Evolutionary conservation across 169 alveolate species (phyloP).

Genomic region (Babesia divergens): DNA sequence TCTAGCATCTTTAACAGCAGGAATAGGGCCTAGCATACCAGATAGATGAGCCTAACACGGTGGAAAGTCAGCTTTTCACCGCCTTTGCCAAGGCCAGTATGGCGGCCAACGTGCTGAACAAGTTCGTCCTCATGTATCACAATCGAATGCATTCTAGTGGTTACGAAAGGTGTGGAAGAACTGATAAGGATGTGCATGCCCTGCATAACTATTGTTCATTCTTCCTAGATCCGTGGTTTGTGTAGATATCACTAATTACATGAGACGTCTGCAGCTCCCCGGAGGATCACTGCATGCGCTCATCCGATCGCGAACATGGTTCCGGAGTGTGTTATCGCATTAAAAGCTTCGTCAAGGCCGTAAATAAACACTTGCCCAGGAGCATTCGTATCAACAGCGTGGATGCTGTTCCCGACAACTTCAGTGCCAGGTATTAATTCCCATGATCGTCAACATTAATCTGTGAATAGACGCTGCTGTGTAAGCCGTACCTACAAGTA

Average conservation of each 20-base stretch:
- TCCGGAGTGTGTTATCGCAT: slow-evolving; percentile 15
- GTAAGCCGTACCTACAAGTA: slow-evolving; percentile 12
- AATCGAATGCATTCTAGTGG: not conserved
- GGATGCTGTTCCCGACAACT: not conserved
- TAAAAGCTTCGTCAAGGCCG: slow-evolving; percentile 9
- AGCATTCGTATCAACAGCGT: slow-evolving; percentile 20
- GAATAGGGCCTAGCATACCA: slow-evolving; percentile 35
- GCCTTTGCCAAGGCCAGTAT: slow-evolving; percentile 17
- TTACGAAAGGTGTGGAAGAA: slow-evolving; percentile 30
- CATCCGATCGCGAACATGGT: not conserved
- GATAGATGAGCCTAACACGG: slow-evolving; percentile 27
- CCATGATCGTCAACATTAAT: too few species aligned
- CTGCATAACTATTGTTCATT: slow-evolving; percentile 38
- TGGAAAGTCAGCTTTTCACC: slow-evolving; percentile 22
- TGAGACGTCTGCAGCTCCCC: not conserved
- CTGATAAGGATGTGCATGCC: slow-evolving; percentile 35
- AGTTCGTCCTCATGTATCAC: not conserved
- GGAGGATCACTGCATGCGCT: not conserved
- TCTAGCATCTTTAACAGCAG: too few species aligned
- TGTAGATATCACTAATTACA: not conserved
- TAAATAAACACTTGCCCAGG: slow-evolving; percentile 9
- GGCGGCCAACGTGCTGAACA: slow-evolving; percentile 11
- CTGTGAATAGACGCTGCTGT: not conserved
- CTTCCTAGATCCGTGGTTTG: slow-evolving; percentile 38
- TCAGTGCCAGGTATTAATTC: slow-evolving; percentile 8